A percentile compares a stretch with the other conserved stretches of the same genome.
phyloP scores from a whole-genome alignment of 768 basidiomycete genomes.

The Floccularia luteovirens region DNA sequence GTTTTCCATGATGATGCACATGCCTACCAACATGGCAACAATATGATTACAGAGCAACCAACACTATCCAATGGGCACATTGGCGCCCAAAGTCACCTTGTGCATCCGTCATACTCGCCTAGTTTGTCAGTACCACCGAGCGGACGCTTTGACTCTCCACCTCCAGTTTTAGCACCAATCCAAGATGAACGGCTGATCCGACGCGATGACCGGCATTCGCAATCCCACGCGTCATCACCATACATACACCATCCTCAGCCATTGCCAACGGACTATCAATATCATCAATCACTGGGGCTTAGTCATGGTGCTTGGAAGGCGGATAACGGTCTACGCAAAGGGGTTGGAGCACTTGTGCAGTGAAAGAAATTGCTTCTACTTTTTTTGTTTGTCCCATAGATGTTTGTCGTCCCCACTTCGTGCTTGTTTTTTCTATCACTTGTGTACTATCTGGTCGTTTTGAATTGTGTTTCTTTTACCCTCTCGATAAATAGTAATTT shows the following conservation, averaged over 20 bases:
- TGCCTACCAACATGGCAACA: constrained; percentile 25
- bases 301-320: constrained; percentile 38
- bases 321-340: constrained; percentile 23
- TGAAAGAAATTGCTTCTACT: not conserved
- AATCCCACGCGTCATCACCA: constrained; percentile 20
- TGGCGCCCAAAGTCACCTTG: constrained; percentile 8
- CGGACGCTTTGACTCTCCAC: constrained; percentile 41
- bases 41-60: constrained; percentile 19
- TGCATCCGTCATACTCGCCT: constrained; percentile 15
- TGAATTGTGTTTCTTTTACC: too few relatives aligned
- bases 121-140: constrained; percentile 7
- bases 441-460: too few relatives aligned
- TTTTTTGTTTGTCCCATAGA: not conserved
- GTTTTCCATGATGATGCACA: constrained; percentile 39
- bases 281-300: constrained; percentile 30
- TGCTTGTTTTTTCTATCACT: too few relatives aligned
- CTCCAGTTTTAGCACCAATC: constrained; percentile 50
- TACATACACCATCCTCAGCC: constrained; percentile 36
- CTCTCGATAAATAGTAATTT: too few relatives aligned
- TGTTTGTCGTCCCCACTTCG: too few relatives aligned
- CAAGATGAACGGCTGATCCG: constrained; percentile 30
- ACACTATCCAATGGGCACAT: constrained; percentile 10
- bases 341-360: not conserved
- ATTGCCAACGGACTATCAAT: constrained; percentile 27
- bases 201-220: constrained; percentile 21